These are phyloP conservation scores for Cyberlindnera maclurae DNA, from an alignment of 805 yeast species.

Conservation along the genomic window DNA sequence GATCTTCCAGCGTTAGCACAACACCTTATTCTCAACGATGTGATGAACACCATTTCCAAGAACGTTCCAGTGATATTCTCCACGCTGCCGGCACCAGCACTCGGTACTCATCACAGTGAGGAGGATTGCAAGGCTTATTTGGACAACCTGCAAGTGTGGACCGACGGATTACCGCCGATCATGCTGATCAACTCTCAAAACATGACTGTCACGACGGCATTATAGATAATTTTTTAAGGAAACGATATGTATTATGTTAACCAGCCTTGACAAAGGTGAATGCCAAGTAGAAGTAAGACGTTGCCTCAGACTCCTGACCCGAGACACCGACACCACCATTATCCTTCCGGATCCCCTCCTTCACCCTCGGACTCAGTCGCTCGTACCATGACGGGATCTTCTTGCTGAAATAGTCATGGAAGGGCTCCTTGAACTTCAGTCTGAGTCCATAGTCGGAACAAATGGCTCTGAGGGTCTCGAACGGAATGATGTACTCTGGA, in stretches of 20 bases:
- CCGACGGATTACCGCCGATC: conserved; percentile 75
- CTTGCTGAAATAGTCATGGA: conserved; percentile 73
- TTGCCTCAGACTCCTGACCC: conserved; percentile 83
- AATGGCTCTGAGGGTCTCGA: conserved; percentile 74
- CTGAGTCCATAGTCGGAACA: conserved; percentile 80
- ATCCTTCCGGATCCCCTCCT: conserved; percentile 61
- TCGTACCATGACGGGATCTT: conserved; percentile 65
- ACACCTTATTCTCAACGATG: conserved; percentile 78
- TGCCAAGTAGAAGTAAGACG: conserved; percentile 69
- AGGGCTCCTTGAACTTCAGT: conserved; percentile 65
- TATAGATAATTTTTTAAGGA: conserved; percentile 30
- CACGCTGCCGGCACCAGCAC: conserved; percentile 81
- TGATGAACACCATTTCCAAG: conserved; percentile 62
- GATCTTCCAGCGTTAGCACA: conserved; percentile 91
- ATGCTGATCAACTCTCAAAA: conserved; percentile 84
- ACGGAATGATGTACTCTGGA: conserved; percentile 95
- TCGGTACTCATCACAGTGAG: conserved; percentile 71
- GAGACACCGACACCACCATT: conserved; percentile 75
- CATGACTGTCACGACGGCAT: conserved; percentile 92
- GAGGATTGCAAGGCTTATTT: conserved; percentile 69
- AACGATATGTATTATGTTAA: background rate
- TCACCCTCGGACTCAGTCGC: conserved; percentile 49
- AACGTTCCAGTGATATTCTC: conserved; percentile 74
- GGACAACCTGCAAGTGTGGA: conserved; percentile 71
- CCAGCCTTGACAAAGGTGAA: conserved; percentile 68